Evolutionary conservation across 2,329 filamentous ascomycete species (phyloP).

Genomic region (Colletotrichum tofieldiae): DNA sequence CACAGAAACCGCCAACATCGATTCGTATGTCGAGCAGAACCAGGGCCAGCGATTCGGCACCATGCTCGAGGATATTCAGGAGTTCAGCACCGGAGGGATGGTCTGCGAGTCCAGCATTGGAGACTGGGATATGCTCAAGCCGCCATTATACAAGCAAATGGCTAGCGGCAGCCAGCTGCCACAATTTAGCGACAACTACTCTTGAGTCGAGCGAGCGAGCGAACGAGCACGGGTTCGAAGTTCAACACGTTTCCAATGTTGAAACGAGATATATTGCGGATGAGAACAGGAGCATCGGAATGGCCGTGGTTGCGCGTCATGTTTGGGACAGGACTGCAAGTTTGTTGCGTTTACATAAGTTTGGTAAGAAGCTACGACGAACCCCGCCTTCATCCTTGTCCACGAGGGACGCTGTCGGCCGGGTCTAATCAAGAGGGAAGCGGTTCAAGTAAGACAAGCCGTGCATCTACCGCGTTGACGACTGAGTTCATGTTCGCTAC

Average conservation of each 20-base stretch:
- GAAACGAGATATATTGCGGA: not conserved
- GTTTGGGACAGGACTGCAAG: not conserved
- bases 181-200: slow-evolving; percentile 26
- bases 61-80: slow-evolving; percentile 32
- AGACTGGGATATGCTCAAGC: slow-evolving; percentile 23
- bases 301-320: not conserved
- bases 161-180: slow-evolving; percentile 22
- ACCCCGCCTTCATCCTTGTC: not conserved
- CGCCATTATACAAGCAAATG: slow-evolving; percentile 33
- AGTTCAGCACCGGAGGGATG: slow-evolving; percentile 35
- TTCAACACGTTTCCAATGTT: not conserved
- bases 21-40: slow-evolving; percentile 35
- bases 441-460: not conserved
- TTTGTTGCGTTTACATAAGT: not conserved
- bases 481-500: not conserved
- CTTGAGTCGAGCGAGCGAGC: slow-evolving; percentile 10
- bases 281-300: too few relatives aligned
- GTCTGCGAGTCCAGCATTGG: slow-evolving; percentile 28
- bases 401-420: not conserved
- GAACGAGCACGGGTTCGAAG: not conserved
- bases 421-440: slow-evolving; percentile 8
- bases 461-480: not conserved
- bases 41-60: slow-evolving; percentile 36
- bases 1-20: slow-evolving; percentile 24
- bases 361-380: slow-evolving; percentile 27